Evolutionary conservation across 1,284 basidiomycete genomes (phyloP).

Genomic region (Fomitiporia mediterranea): DNA sequence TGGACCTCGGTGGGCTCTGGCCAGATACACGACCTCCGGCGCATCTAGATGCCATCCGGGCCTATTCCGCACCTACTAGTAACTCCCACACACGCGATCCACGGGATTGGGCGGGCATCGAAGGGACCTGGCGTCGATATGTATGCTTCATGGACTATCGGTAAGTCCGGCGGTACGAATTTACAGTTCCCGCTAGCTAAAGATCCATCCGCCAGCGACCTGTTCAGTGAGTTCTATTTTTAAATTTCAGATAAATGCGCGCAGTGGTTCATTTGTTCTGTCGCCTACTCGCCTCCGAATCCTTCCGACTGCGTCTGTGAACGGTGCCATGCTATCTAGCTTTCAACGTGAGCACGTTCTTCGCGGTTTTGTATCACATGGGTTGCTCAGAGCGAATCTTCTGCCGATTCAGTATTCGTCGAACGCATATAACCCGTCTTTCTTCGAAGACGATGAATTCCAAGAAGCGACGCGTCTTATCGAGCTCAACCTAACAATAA

Average conservation of each 20-base stretch:
- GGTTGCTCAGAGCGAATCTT: constrained; percentile 1
- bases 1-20: constrained; percentile 40
- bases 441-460: constrained; percentile 54
- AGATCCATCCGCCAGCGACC: constrained; percentile 37
- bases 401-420: constrained; percentile 34
- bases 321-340: constrained; percentile 33
- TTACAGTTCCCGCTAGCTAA: constrained; percentile 8
- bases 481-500: constrained; percentile 49
- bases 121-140: constrained; percentile 63
- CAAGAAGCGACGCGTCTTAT: constrained; percentile 61
- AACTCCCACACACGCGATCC: constrained; percentile 29
- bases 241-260: neutral
- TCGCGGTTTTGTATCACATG: constrained; percentile 21
- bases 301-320: neutral
- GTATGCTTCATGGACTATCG: constrained; percentile 74
- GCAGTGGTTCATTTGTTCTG: constrained; percentile 8
- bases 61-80: constrained; percentile 53
- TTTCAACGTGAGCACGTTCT: constrained; percentile 47
- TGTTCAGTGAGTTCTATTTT: constrained; percentile 44
- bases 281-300: neutral
- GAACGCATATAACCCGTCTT: constrained; percentile 39
- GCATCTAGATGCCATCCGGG: constrained; percentile 45
- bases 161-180: constrained; percentile 32
- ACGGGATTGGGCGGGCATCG: constrained; percentile 65
- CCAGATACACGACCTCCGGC: constrained; percentile 40